A percentile compares a stretch with the other conserved stretches of the same genome.
These are phyloP conservation scores for Acacia concinna DNA, from an alignment of 331 rosid species.

Conservation along the genomic window DNA sequence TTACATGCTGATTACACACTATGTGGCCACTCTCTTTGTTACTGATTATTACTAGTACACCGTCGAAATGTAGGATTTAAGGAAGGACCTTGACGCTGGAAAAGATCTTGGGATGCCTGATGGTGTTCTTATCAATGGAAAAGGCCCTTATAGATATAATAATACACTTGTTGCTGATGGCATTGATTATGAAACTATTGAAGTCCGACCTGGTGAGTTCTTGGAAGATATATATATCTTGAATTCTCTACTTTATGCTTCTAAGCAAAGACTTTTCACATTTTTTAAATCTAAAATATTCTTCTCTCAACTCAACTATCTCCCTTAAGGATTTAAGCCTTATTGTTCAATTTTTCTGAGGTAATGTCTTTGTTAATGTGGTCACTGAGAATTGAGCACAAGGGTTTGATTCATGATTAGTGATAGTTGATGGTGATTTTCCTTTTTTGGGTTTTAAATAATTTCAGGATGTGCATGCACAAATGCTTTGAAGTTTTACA, in stretches of 20 bases:
- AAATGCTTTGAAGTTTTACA: background rate
- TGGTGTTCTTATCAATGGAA: conserved; percentile 96
- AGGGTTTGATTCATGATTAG: background rate
- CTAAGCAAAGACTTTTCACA: background rate
- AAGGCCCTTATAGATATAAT: conserved; percentile 89
- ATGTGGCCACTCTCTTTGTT: background rate
- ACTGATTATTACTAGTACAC: conserved; percentile 3
- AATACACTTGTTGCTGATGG: conserved; percentile 84
- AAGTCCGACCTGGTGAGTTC: conserved; percentile 74
- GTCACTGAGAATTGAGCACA: background rate
- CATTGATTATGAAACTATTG: conserved; percentile 72
- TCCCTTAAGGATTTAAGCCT: background rate
- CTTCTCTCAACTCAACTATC: background rate
- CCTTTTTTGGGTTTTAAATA: background rate
- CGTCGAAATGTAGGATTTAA: conserved; percentile 66
- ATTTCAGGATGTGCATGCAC: background rate
- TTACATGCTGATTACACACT: background rate
- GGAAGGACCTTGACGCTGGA: conserved; percentile 80
- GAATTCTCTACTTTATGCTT: background rate
- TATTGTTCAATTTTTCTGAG: background rate
- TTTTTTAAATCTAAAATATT: background rate
- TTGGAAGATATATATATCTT: conserved; percentile 18
- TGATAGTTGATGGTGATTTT: background rate
- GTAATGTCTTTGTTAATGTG: background rate
- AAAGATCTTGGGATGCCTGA: conserved; percentile 94